These are phyloP conservation scores for Silene conica DNA, from an alignment of 148 eudicot genomes.

Conservation along the genomic window DNA sequence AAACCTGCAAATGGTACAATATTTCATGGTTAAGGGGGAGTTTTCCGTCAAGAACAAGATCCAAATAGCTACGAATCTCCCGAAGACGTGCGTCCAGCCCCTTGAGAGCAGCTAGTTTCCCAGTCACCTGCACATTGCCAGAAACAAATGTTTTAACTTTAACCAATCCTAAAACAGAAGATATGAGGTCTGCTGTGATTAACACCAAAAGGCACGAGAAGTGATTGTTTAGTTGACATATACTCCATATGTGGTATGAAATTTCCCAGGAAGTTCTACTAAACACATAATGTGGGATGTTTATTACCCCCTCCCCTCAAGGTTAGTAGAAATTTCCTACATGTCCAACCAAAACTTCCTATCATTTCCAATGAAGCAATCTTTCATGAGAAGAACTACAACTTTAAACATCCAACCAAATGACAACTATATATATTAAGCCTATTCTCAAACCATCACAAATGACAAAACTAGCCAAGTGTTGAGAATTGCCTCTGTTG, in stretches of 20 bases:
- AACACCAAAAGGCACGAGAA: not conserved
- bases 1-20: conserved; percentile 89
- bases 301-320: not conserved
- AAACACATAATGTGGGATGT: not conserved
- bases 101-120: conserved; percentile 92
- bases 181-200: not conserved
- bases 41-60: conserved; percentile 75
- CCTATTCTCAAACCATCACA: not conserved
- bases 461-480: conserved; percentile 4
- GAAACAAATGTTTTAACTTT: not conserved
- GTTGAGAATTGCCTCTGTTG: conserved; percentile 61
- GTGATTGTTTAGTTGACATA: too few relatives aligned
- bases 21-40: conserved; percentile 94
- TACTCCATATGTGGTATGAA: not conserved
- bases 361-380: not conserved
- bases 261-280: not conserved
- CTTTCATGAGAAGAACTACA: not conserved
- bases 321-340: not conserved
- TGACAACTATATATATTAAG: not conserved
- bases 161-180: not conserved
- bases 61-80: conserved; percentile 90
- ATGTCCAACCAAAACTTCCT: not conserved
- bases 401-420: not conserved
- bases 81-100: conserved; percentile 84
- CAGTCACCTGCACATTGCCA: conserved; percentile 58